phyloP scores from a whole-genome alignment of 192 early-diverging fungal genomes.

The Umbelopsis vinacea region DNA sequence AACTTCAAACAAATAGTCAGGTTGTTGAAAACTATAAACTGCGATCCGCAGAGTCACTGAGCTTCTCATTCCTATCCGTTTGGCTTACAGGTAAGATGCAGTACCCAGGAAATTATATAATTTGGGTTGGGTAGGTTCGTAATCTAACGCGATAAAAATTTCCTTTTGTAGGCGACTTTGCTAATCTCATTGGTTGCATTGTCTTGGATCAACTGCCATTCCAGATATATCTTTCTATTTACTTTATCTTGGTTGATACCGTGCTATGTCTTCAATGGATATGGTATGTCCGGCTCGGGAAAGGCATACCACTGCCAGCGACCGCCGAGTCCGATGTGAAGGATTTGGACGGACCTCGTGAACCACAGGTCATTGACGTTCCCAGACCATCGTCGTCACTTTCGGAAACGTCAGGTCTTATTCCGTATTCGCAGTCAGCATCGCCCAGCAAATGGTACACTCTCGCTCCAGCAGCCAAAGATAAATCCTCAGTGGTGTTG shows the following conservation, averaged over 20 bases:
- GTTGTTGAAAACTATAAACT: constrained; percentile 54
- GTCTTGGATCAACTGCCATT: constrained; percentile 72
- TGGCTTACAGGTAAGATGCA: constrained; percentile 58
- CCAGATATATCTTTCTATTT: constrained; percentile 44
- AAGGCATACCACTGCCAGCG: not conserved
- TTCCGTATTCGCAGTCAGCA: constrained; percentile 10
- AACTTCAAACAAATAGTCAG: constrained; percentile 35
- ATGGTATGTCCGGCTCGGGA: constrained; percentile 25
- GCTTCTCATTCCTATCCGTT: constrained; percentile 55
- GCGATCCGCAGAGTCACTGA: constrained; percentile 52
- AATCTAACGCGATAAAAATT: constrained; percentile 11
- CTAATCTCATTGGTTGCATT: constrained; percentile 70
- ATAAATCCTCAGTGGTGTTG: constrained; percentile 6
- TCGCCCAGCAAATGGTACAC: constrained; percentile 19
- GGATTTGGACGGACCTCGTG: not conserved
- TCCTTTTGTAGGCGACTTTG: constrained; percentile 59
- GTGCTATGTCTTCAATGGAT: constrained; percentile 28
- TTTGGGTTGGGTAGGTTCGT: not conserved
- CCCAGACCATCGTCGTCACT: not conserved
- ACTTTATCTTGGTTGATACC: constrained; percentile 28
- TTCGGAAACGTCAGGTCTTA: constrained; percentile 8
- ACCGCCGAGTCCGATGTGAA: not conserved
- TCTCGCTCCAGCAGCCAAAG: constrained; percentile 4
- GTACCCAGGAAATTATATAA: not conserved
- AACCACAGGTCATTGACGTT: not conserved